Base-by-base conservation (phyloP, 129 eudicot genomes). In the Centella asiatica region DNA sequence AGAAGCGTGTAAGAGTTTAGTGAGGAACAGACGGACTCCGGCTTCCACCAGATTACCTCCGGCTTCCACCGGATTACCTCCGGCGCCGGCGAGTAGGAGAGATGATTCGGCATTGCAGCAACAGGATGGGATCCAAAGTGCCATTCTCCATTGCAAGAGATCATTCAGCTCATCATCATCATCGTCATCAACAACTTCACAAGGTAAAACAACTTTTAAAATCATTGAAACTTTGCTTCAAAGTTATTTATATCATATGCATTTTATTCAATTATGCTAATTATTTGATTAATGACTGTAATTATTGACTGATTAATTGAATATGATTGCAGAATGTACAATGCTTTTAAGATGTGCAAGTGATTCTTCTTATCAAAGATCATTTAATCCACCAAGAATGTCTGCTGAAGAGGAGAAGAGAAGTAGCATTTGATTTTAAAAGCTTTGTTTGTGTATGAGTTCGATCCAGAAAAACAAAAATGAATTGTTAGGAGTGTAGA, bases 91-190 rank as follows among this genome's bases (percentile, higher is more conserved):
- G 62, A 59, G 31, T 19, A 74, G 82, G 68, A 73, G 83, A 48
- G 92, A 85, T 50, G 85, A 83, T 65, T 80, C 92, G 13, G 71
- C 62, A 1, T 22, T 79, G 55, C 80, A 74, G 39, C 87, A 79
- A 13, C 80, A 83, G 26, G 92, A 83, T 39, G 89, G 85, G 2
- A 89, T 89, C 55, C 78, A 74, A 72, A 69, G 81, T 44, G 97
- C 97, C 0, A 86, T 89, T 36, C 95, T 82, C 2, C 87, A 89
- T 70, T 89, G 97, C 65, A 89, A 89, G 67, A 75, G 76, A 60
- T 89, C 95, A 2, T 83, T 62, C 76, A 77, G 66, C 54, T 77
- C 81, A 11, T 72, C 90, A 19, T 31, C 47, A 12, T 68, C 88
- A 4, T 46, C 45, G 48, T 77, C 81, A 6, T 69, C 90, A 32